Evolutionary conservation across 768 basidiomycete species (phyloP).

Genomic region (Agrocybe praecox): DNA sequence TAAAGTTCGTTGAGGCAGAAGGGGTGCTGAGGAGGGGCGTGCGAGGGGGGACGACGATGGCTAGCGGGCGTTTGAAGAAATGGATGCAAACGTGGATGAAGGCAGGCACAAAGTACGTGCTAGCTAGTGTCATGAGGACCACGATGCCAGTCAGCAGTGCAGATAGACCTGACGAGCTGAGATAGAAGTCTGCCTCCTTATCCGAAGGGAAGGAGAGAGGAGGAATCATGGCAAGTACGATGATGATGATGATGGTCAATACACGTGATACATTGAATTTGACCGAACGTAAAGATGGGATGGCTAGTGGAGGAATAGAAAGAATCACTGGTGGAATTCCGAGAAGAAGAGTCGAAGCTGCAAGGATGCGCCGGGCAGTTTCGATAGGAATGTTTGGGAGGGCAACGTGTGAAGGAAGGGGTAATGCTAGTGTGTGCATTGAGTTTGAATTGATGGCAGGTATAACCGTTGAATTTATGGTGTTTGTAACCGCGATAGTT

Average conservation of each 20-base stretch:
- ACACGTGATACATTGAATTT: slow-evolving; percentile 50
- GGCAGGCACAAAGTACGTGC: slow-evolving; percentile 73
- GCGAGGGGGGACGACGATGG: slow-evolving; percentile 71
- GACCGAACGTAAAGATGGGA: slow-evolving; percentile 44
- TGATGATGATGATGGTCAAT: slow-evolving; percentile 40
- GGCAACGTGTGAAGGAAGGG: slow-evolving; percentile 16
- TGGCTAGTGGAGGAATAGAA: slow-evolving; percentile 53
- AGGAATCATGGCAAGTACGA: slow-evolving; percentile 49
- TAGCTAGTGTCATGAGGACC: slow-evolving; percentile 51
- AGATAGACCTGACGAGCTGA: slow-evolving; percentile 16
- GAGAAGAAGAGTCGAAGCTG: slow-evolving; percentile 54
- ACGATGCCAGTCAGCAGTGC: slow-evolving; percentile 44
- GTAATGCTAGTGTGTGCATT: slow-evolving; percentile 12
- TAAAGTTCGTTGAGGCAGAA: slow-evolving; percentile 9
- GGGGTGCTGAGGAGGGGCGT: slow-evolving; percentile 28
- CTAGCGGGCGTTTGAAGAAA: slow-evolving; percentile 80
- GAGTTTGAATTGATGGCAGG: slow-evolving; percentile 18
- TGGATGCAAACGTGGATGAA: slow-evolving; percentile 81
- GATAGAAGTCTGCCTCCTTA: slow-evolving; percentile 7
- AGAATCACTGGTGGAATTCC: slow-evolving; percentile 62
- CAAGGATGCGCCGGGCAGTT: slow-evolving; percentile 40
- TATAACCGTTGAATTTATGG: slow-evolving; percentile 13
- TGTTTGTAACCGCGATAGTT: background rate
- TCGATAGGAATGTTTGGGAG: slow-evolving; percentile 29
- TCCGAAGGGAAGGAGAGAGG: slow-evolving; percentile 13